These are phyloP conservation scores for Diutina catenulata DNA, from an alignment of 1,139 yeast genomes.

Conservation along the genomic window DNA sequence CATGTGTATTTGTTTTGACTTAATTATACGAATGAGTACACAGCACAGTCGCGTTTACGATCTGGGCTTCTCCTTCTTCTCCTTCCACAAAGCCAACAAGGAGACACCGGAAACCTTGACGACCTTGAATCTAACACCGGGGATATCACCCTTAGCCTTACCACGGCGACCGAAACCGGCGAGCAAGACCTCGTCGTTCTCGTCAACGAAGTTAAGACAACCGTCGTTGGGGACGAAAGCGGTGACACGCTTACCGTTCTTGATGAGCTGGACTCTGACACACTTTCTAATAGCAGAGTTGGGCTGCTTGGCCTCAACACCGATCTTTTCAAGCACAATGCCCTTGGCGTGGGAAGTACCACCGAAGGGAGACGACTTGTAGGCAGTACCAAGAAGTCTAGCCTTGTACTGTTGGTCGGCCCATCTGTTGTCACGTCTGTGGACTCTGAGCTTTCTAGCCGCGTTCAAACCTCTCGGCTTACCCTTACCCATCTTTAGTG, in stretches of 20 bases:
- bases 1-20: no score
- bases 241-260: conserved; percentile 99
- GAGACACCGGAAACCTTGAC: conserved; percentile 99
- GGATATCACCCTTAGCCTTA: conserved; percentile 99
- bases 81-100: conserved; percentile 99
- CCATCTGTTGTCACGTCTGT: conserved; percentile 99
- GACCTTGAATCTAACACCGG: conserved; percentile 99
- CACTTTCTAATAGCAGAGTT: conserved; percentile 99
- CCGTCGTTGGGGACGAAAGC: conserved; percentile 99
- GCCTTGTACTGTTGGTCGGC: conserved; percentile 97
- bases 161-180: conserved; percentile 99
- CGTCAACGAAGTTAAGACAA: conserved; percentile 99
- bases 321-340: conserved; percentile 98
- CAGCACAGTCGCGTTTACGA: conserved; percentile 64
- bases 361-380: conserved; percentile 99
- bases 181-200: conserved; percentile 97
- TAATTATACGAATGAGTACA: conserved; percentile 2
- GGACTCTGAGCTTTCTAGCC: conserved; percentile 99
- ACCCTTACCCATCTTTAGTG: conserved; percentile 67
- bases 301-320: conserved; percentile 99
- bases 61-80: conserved; percentile 99
- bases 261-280: conserved; percentile 99
- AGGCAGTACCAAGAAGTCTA: conserved; percentile 98
- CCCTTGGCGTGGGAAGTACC: conserved; percentile 99
- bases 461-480: conserved; percentile 99